A percentile compares a stretch with the other conserved stretches of the same genome.
phyloP scores from a whole-genome alignment of 306 rosid species.

The Quercus bicolor region DNA sequence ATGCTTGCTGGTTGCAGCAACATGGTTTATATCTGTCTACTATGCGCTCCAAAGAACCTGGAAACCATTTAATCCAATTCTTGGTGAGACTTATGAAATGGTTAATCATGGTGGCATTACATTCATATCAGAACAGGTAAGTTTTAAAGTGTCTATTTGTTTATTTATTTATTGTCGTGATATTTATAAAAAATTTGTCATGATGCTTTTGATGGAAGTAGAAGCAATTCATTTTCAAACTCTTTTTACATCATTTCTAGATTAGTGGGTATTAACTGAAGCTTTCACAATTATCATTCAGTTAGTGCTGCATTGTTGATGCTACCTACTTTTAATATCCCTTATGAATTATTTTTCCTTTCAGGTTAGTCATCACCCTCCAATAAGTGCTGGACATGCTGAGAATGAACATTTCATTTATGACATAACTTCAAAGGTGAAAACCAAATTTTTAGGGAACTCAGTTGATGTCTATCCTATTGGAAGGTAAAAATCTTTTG shows the following conservation, averaged over 20 bases:
- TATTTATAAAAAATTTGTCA: background rate
- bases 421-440: conserved; percentile 88
- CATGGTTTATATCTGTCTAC: conserved; percentile 89
- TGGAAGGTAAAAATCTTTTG: conserved; percentile 62
- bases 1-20: conserved; percentile 56
- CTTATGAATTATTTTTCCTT: conserved; percentile 16
- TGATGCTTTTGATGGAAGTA: conserved; percentile 13
- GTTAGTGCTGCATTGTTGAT: background rate
- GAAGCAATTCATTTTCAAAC: background rate
- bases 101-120: conserved; percentile 68
- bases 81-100: conserved; percentile 98
- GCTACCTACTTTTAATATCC: conserved; percentile 21
- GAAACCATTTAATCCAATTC: conserved; percentile 99
- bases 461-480: conserved; percentile 79
- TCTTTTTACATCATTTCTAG: background rate
- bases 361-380: conserved; percentile 98
- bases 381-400: conserved; percentile 93
- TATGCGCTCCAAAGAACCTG: conserved; percentile 87
- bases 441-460: conserved; percentile 90
- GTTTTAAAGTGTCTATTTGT: background rate
- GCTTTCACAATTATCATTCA: conserved; percentile 1
- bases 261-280: background rate
- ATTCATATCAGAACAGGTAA: conserved; percentile 90
- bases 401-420: conserved; percentile 92
- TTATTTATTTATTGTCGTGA: background rate